These are phyloP conservation scores for Epichloe sylvatica DNA, from an alignment of 2,329 filamentous ascomycete species.

Conservation along the genomic window DNA sequence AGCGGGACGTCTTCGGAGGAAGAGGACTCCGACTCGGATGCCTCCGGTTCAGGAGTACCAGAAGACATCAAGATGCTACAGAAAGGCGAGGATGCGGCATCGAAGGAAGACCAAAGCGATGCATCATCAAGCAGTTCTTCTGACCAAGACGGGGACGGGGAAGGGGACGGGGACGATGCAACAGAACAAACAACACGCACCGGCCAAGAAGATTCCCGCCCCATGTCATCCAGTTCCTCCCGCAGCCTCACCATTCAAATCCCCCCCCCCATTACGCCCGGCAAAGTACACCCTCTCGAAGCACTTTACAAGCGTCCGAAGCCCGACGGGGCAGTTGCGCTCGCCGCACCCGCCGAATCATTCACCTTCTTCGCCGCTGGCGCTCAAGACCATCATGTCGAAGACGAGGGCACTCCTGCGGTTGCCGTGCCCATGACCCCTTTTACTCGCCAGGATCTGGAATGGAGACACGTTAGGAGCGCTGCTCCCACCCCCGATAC, in stretches of 20 bases:
- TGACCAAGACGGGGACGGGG: slow-evolving; percentile 6
- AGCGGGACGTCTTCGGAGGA: slow-evolving; percentile 24
- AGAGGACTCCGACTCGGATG: slow-evolving; percentile 18
- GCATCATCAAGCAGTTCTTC: slow-evolving; percentile 4
- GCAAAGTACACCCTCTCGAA: slow-evolving; percentile 69
- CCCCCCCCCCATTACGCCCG: slow-evolving; percentile 33
- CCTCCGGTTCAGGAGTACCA: slow-evolving; percentile 12
- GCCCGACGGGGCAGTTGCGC: slow-evolving; percentile 22
- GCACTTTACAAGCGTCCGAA: slow-evolving; percentile 73
- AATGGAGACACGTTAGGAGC: slow-evolving; percentile 62
- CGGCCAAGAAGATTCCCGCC: slow-evolving; percentile 12
- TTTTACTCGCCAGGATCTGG: slow-evolving; percentile 59
- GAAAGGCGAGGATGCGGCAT: slow-evolving; percentile 8
- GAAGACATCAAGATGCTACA: slow-evolving; percentile 9
- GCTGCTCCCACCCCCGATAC: slow-evolving; percentile 93
- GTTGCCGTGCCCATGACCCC: slow-evolving; percentile 58
- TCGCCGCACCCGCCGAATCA: slow-evolving; percentile 28
- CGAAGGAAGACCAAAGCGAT: slow-evolving; percentile 9
- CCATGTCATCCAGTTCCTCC: slow-evolving; percentile 33
- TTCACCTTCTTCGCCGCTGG: slow-evolving; percentile 68
- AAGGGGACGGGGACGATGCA: neutral
- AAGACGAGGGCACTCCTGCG: slow-evolving; percentile 25
- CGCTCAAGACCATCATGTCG: slow-evolving; percentile 30
- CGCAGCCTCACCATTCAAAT: slow-evolving; percentile 42
- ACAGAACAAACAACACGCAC: slow-evolving; percentile 11